phyloP scores from a whole-genome alignment of 2,329 filamentous ascomycete genomes.

The Aspergillus melleus region DNA sequence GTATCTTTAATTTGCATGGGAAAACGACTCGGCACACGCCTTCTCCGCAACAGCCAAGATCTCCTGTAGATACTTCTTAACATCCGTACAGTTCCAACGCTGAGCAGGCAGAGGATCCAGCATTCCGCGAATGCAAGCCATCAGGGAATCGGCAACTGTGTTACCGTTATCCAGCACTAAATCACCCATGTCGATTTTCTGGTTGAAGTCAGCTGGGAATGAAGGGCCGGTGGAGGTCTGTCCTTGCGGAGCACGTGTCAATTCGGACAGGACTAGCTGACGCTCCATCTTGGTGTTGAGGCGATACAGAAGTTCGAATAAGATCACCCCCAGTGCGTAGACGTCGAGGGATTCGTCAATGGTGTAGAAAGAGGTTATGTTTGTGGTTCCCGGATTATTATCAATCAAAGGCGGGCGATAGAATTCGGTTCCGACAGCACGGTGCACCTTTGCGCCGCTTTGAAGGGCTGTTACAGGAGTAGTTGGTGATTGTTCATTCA shows the following conservation, averaged over 20 bases:
- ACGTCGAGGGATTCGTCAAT: slow-evolving; percentile 59
- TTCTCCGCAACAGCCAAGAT: slow-evolving; percentile 24
- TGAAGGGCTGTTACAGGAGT: slow-evolving; percentile 21
- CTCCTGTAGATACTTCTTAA: slow-evolving; percentile 35
- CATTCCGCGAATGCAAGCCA: slow-evolving; percentile 44
- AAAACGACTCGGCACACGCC: neutral
- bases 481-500: slow-evolving; percentile 29
- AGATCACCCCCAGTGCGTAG: slow-evolving; percentile 62
- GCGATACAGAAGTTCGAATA: slow-evolving; percentile 61
- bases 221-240: slow-evolving; percentile 11
- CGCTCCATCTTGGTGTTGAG: slow-evolving; percentile 55
- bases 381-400: slow-evolving; percentile 1
- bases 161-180: slow-evolving; percentile 24
- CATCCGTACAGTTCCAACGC: slow-evolving; percentile 40
- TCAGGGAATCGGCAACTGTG: slow-evolving; percentile 34
- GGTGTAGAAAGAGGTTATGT: slow-evolving; percentile 18
- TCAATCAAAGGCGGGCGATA: slow-evolving; percentile 54
- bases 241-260: slow-evolving; percentile 33
- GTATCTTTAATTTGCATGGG: neutral
- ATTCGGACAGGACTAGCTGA: slow-evolving; percentile 40
- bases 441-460: slow-evolving; percentile 29
- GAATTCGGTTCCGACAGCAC: slow-evolving; percentile 61
- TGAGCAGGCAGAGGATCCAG: slow-evolving; percentile 35
- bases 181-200: slow-evolving; percentile 37
- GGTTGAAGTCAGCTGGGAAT: slow-evolving; percentile 40